Evolutionary conservation across 169 alveolate species (phyloP).

Genomic region (Cryptosporidium viatorum): DNA sequence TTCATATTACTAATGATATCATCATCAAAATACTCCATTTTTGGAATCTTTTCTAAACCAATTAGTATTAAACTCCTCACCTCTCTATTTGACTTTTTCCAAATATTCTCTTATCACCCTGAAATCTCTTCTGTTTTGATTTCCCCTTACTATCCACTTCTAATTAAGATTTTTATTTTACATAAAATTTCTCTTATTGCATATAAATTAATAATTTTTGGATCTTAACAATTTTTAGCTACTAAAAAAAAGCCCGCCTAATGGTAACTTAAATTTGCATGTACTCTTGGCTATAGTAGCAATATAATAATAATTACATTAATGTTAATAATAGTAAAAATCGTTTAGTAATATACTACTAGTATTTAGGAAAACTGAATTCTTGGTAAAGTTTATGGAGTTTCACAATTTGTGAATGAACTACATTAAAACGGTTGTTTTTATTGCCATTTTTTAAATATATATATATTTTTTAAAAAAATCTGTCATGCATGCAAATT

Average conservation of each 20-base stretch:
- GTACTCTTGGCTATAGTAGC: neutral
- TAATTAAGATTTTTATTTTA: too few relatives aligned
- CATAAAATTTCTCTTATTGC: neutral
- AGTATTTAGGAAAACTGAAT: neutral
- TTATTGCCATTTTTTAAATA: too few relatives aligned
- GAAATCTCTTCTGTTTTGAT: neutral
- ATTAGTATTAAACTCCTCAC: neutral
- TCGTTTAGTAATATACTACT: too few relatives aligned
- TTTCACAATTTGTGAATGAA: neutral
- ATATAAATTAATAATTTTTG: neutral
- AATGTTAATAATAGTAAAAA: too few relatives aligned
- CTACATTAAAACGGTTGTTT: neutral
- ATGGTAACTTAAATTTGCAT: neutral
- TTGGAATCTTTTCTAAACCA: neutral
- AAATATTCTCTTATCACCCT: neutral
- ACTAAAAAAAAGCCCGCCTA: neutral
- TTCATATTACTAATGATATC: neutral
- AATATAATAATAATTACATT: too few relatives aligned
- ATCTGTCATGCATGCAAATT: neutral
- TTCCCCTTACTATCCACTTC: neutral
- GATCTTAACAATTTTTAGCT: neutral
- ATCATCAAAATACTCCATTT: slow-evolving; percentile 25
- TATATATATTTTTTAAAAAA: too few relatives aligned
- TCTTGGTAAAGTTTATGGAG: neutral
- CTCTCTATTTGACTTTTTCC: neutral